Evolutionary conservation across 2,329 filamentous ascomycete species (phyloP).

Genomic region (Elsinoe ampelina): DNA sequence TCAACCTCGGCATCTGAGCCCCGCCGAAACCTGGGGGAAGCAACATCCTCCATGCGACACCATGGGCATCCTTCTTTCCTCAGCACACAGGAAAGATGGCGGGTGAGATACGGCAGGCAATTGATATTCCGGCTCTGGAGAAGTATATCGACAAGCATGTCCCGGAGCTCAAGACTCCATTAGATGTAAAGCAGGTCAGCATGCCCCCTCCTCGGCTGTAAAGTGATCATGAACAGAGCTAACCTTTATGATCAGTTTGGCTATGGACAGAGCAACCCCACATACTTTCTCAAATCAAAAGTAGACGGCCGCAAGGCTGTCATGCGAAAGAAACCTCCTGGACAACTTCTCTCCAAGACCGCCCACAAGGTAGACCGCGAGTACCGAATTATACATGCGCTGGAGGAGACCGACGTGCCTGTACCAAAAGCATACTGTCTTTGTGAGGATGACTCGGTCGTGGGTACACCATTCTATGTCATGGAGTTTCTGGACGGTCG

Average conservation of each 20-base stretch:
- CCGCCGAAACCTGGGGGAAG: conserved; percentile 10
- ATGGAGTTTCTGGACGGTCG: conserved; percentile 94
- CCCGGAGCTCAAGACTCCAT: conserved; percentile 71
- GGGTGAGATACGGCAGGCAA: conserved; percentile 78
- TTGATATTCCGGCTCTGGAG: conserved; percentile 72
- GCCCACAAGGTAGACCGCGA: conserved; percentile 96
- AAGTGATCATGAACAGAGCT: background rate
- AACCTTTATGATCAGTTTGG: conserved; percentile 57
- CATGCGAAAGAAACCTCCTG: conserved; percentile 96
- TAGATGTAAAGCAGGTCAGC: conserved; percentile 78
- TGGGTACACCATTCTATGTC: conserved; percentile 92
- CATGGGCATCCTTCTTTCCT: background rate
- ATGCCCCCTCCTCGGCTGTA: background rate
- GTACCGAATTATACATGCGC: conserved; percentile 78
- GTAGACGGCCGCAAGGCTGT: conserved; percentile 62
- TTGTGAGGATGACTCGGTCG: conserved; percentile 69
- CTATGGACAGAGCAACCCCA: conserved; percentile 95
- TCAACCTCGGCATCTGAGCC: conserved; percentile 9
- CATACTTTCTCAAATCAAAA: conserved; percentile 75
- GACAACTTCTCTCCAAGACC: conserved; percentile 80
- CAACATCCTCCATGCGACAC: conserved; percentile 1
- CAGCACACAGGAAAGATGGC: conserved; percentile 50
- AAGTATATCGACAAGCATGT: conserved; percentile 68
- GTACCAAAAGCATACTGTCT: conserved; percentile 76
- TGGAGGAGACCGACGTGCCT: conserved; percentile 70